A percentile compares a stretch with the other conserved stretches of the same genome.
Conservation (phyloP, 352 stramenopile genomes). For the Globisporangium acanthophoron region DNA sequence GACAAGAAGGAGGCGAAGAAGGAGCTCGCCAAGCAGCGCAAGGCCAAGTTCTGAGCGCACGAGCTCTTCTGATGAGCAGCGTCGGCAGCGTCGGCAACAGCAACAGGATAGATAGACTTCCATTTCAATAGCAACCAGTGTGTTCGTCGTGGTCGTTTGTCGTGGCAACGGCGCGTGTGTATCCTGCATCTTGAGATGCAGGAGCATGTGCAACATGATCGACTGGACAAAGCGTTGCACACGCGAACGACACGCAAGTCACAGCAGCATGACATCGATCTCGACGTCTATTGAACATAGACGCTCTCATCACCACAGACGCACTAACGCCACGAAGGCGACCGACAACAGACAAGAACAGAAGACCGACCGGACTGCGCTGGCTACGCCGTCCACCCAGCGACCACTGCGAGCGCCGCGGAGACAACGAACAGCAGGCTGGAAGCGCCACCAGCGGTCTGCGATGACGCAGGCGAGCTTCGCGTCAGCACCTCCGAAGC, state of each 20-base stretch:
- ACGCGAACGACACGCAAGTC: too few relatives aligned
- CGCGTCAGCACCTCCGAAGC: conserved; percentile 13
- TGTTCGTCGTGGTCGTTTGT: too few relatives aligned
- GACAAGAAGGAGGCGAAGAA: conserved; percentile 83
- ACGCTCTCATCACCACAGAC: not conserved
- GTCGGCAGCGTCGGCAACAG: not conserved
- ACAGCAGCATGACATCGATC: too few relatives aligned
- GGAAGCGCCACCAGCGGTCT: not conserved
- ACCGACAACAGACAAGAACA: not conserved
- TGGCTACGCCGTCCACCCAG: not conserved
- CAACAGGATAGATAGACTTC: conserved; percentile 6
- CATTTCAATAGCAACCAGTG: conserved; percentile 1
- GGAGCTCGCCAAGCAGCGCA: conserved; percentile 70
- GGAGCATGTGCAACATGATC: too few relatives aligned
- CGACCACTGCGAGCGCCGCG: not conserved
- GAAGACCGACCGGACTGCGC: not conserved
- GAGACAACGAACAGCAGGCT: not conserved
- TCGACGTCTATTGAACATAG: not conserved
- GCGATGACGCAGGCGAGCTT: conserved; percentile 10
- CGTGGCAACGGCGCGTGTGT: too few relatives aligned
- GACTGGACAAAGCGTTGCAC: too few relatives aligned
- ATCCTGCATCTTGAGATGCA: too few relatives aligned
- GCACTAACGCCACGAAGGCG: too few relatives aligned
- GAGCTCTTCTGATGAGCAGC: conserved; percentile 2
- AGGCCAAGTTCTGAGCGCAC: conserved; percentile 61